Percentiles rank a stretch among this genome's conserved stretches.
Evolutionary conservation across 2,329 filamentous ascomycete species (phyloP).

Genomic region (Aspergillus ruber): DNA sequence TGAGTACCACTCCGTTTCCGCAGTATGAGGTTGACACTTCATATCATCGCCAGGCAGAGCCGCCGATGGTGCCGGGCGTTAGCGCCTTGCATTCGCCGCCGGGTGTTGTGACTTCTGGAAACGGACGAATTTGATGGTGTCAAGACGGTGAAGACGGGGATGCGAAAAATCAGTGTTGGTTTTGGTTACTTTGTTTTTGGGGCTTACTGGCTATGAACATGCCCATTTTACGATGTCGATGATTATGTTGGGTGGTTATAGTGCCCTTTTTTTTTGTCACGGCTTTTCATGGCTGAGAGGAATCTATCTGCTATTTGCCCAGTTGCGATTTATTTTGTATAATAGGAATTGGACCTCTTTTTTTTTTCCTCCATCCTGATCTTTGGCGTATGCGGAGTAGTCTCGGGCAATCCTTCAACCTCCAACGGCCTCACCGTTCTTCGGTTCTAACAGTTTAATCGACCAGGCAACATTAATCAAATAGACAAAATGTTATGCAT

Average conservation of each 20-base stretch:
- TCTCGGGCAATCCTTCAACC: too few relatives aligned
- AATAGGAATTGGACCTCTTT: too few relatives aligned
- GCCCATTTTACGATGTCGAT: not conserved
- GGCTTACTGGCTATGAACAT: not conserved
- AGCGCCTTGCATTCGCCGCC: conserved; percentile 6
- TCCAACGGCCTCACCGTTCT: too few relatives aligned
- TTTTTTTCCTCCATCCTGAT: too few relatives aligned
- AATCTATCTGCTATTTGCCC: too few relatives aligned
- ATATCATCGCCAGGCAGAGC: conserved; percentile 21
- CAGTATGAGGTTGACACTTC: conserved; percentile 22
- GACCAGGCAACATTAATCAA: too few relatives aligned
- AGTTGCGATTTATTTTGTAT: too few relatives aligned
- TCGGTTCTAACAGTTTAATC: too few relatives aligned
- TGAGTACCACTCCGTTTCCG: conserved; percentile 10
- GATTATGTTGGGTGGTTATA: not conserved
- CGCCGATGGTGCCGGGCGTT: conserved; percentile 4
- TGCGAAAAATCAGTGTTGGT: not conserved
- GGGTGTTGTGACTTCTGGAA: conserved; percentile 2
- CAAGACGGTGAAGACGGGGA: not conserved
- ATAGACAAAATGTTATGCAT: too few relatives aligned
- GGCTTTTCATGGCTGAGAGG: too few relatives aligned
- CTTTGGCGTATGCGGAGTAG: too few relatives aligned
- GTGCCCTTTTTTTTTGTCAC: too few relatives aligned
- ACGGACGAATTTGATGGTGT: not conserved
- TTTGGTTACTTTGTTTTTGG: not conserved